Evolutionary conservation across 2,329 filamentous ascomycete genomes (phyloP).

Genomic region (Colletotrichum theobromicola): DNA sequence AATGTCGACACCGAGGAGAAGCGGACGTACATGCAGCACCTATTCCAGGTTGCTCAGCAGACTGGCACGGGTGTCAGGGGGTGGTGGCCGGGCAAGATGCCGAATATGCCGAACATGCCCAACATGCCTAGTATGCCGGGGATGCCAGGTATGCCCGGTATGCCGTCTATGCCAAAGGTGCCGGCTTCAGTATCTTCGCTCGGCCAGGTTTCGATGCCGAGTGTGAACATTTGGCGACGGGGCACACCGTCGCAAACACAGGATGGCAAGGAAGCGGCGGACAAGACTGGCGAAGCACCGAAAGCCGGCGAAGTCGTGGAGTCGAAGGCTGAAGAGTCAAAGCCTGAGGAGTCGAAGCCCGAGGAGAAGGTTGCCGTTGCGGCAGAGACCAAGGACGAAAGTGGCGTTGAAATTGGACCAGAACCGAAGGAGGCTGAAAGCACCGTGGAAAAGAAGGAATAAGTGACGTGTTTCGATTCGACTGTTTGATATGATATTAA

Average conservation of each 20-base stretch:
- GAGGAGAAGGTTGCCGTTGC: not conserved
- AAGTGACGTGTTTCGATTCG: not conserved
- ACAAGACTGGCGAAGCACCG: not conserved
- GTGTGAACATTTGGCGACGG: conserved; percentile 34
- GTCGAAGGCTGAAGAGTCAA: rapidly evolving
- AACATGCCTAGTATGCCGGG: conserved; percentile 34
- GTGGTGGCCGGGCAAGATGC: conserved; percentile 53
- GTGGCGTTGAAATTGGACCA: not conserved
- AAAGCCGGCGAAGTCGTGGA: not conserved
- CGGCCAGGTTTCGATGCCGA: conserved; percentile 35
- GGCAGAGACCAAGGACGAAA: not conserved
- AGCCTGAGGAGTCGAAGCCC: rapidly evolving
- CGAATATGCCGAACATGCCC: conserved; percentile 36
- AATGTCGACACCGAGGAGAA: conserved; percentile 40
- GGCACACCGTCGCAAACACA: conserved; percentile 17
- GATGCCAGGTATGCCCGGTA: conserved; percentile 33
- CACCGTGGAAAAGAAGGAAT: not conserved
- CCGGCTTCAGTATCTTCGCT: conserved; percentile 31
- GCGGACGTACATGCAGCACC: conserved; percentile 52
- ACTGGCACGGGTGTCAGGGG: conserved; percentile 51
- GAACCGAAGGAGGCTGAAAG: not conserved
- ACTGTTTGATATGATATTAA: not conserved
- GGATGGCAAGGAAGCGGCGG: not conserved
- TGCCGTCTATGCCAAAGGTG: conserved; percentile 35
- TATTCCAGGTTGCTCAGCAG: conserved; percentile 54